Percentiles rank a stretch among this genome's conserved stretches.
Evolutionary conservation across 2,329 filamentous ascomycete genomes (phyloP).

Genomic region (Colletotrichum endophyticum): DNA sequence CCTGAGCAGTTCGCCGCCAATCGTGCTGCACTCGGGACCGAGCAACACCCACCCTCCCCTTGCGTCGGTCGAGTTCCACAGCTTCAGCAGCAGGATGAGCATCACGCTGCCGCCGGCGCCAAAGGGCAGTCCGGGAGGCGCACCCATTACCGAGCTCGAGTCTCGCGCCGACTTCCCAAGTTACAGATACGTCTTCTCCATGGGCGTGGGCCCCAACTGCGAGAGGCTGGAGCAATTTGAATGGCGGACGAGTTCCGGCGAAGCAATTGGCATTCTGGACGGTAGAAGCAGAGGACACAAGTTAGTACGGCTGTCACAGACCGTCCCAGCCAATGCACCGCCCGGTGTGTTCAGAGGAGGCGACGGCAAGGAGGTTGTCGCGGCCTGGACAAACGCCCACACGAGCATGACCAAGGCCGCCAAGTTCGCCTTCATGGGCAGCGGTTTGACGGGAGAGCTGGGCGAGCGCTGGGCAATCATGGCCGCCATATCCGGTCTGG

Average conservation of each 20-base stretch:
- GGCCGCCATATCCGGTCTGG: constrained; percentile 38
- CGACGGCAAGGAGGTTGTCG: constrained; percentile 47
- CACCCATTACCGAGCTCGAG: neutral
- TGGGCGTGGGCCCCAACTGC: constrained; percentile 31
- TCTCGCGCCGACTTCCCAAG: constrained; percentile 6
- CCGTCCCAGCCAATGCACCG: neutral
- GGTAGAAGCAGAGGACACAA: constrained; percentile 42
- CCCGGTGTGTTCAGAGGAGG: constrained; percentile 21
- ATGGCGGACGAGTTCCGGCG: constrained; percentile 44
- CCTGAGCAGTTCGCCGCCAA: constrained; percentile 6
- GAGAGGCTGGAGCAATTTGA: constrained; percentile 40
- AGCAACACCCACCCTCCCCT: constrained; percentile 10
- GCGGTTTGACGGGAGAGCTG: constrained; percentile 39
- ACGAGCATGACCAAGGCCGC: constrained; percentile 38
- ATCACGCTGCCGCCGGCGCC: constrained; percentile 13
- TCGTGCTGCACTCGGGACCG: constrained; percentile 23
- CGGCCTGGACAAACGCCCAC: constrained; percentile 37
- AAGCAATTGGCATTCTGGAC: constrained; percentile 36
- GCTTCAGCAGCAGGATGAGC: constrained; percentile 14
- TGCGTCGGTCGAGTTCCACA: constrained; percentile 16
- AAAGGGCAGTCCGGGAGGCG: constrained; percentile 2
- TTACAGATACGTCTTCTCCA: constrained; percentile 34
- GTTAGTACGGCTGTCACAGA: constrained; percentile 39
- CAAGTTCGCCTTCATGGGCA: constrained; percentile 45
- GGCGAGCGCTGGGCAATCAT: constrained; percentile 48